These are phyloP conservation scores for Bacidia gigantensis DNA, from an alignment of 495 filamentous ascomycete species.

Conservation along the genomic window DNA sequence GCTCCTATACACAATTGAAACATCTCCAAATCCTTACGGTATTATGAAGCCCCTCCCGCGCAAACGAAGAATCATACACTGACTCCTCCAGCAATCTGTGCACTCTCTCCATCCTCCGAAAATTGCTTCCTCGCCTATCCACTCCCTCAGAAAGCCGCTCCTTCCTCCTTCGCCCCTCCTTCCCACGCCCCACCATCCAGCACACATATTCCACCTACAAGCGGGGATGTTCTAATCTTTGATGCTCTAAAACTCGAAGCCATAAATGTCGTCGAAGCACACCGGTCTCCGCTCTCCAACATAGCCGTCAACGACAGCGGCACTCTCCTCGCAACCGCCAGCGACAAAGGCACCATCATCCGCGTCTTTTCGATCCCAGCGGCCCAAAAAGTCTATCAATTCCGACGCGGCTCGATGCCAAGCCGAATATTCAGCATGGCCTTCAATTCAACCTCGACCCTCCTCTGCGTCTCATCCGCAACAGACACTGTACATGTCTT, in stretches of 20 bases:
- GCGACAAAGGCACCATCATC: slow-evolving; percentile 94
- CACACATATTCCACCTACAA: slow-evolving; percentile 63
- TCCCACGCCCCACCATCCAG: slow-evolving; percentile 71
- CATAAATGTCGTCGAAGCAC: slow-evolving; percentile 84
- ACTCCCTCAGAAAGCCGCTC: slow-evolving; percentile 61
- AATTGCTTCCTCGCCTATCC: slow-evolving; percentile 91
- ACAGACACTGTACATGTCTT: slow-evolving; percentile 98
- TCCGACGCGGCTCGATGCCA: slow-evolving; percentile 85
- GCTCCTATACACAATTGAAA: slow-evolving; percentile 75
- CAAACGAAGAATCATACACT: slow-evolving; percentile 7
- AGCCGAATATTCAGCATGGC: slow-evolving; percentile 96
- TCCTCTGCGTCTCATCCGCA: slow-evolving; percentile 88
- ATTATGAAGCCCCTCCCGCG: slow-evolving; percentile 14
- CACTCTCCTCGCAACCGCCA: slow-evolving; percentile 85
- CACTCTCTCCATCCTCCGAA: slow-evolving; percentile 87
- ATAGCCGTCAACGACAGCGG: slow-evolving; percentile 86
- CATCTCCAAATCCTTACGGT: slow-evolving; percentile 81
- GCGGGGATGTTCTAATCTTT: slow-evolving; percentile 85
- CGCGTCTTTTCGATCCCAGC: slow-evolving; percentile 83
- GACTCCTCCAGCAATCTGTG: slow-evolving; percentile 57
- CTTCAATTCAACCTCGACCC: slow-evolving; percentile 88
- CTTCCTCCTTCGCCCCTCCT: slow-evolving; percentile 50
- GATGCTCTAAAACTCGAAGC: slow-evolving; percentile 77
- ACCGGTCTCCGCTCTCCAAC: slow-evolving; percentile 79
- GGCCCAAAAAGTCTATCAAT: slow-evolving; percentile 86